phyloP scores from a whole-genome alignment of 768 basidiomycete species.

The Phlegmacium glaucopus region DNA sequence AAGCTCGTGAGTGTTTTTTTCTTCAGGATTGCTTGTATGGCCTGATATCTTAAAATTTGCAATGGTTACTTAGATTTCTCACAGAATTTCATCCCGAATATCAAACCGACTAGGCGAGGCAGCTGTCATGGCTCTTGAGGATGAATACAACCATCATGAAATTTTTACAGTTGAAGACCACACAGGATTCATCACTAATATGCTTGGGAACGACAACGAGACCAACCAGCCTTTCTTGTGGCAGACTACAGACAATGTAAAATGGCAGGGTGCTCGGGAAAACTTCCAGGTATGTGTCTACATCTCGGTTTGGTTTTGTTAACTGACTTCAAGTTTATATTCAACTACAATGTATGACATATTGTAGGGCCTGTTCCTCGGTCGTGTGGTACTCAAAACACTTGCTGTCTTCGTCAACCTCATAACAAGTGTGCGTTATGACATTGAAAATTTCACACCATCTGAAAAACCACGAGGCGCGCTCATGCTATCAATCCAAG shows the following conservation, averaged over 20 bases:
- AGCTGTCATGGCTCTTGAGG: background rate
- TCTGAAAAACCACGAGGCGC: background rate
- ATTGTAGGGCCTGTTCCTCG: background rate
- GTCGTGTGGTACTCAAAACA: background rate
- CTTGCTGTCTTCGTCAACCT: background rate
- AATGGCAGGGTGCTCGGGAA: background rate
- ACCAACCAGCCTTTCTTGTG: background rate
- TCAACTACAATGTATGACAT: no score
- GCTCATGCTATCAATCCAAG: background rate
- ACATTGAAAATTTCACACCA: background rate
- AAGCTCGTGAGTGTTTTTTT: no score
- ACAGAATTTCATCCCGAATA: background rate
- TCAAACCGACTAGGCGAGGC: background rate
- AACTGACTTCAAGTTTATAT: background rate
- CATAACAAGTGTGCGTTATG: background rate
- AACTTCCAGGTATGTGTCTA: background rate
- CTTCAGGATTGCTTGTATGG: no score
- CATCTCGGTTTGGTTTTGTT: background rate
- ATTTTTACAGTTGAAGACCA: background rate
- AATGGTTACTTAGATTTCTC: background rate
- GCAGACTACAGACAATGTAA: background rate
- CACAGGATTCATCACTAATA: background rate
- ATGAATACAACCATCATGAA: background rate
- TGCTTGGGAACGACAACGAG: background rate
- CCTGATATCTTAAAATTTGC: no score